phyloP scores from a whole-genome alignment of 305 asterid species.

The Plantago coronopus region DNA sequence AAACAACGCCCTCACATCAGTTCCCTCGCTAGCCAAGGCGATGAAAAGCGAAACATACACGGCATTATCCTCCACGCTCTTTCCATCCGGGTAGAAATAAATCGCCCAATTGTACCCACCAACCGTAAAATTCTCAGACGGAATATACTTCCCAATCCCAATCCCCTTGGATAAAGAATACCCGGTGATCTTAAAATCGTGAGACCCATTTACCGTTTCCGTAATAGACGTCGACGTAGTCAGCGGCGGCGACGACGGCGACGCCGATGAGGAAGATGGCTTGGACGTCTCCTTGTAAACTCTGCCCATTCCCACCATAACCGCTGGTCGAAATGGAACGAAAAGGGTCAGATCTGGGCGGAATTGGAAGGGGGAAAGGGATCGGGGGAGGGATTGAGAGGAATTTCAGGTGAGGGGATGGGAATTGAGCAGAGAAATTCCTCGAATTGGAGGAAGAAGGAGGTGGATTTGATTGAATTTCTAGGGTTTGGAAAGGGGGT shows the following conservation, averaged over 20 bases:
- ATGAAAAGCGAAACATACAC: slow-evolving; percentile 87
- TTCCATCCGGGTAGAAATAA: slow-evolving; percentile 93
- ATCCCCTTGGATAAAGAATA: slow-evolving; percentile 76
- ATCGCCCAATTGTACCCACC: slow-evolving; percentile 96
- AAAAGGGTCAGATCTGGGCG: slow-evolving; percentile 33
- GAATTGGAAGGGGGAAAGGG: slow-evolving; percentile 15
- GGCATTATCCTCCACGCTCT: slow-evolving; percentile 81
- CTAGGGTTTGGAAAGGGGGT: slow-evolving; percentile 25
- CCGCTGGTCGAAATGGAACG: neutral
- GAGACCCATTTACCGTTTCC: slow-evolving; percentile 81
- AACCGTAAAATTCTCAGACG: slow-evolving; percentile 81
- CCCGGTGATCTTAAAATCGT: slow-evolving; percentile 78
- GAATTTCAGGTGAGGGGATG: slow-evolving; percentile 10
- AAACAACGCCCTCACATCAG: slow-evolving; percentile 89
- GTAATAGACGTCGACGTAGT: slow-evolving; percentile 72
- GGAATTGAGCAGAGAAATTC: slow-evolving; percentile 32
- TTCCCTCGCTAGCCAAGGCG: slow-evolving; percentile 84
- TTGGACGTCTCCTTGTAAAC: slow-evolving; percentile 47
- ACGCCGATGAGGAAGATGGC: slow-evolving; percentile 42
- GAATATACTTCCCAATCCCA: slow-evolving; percentile 80
- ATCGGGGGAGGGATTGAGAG: slow-evolving; percentile 17
- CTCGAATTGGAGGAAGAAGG: slow-evolving; percentile 35
- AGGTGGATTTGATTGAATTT: neutral
- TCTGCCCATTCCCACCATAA: slow-evolving; percentile 55
- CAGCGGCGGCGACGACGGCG: slow-evolving; percentile 41